These are phyloP conservation scores for Mariannaea sp. DNA, from an alignment of 2,329 filamentous ascomycete genomes.

Conservation along the genomic window DNA sequence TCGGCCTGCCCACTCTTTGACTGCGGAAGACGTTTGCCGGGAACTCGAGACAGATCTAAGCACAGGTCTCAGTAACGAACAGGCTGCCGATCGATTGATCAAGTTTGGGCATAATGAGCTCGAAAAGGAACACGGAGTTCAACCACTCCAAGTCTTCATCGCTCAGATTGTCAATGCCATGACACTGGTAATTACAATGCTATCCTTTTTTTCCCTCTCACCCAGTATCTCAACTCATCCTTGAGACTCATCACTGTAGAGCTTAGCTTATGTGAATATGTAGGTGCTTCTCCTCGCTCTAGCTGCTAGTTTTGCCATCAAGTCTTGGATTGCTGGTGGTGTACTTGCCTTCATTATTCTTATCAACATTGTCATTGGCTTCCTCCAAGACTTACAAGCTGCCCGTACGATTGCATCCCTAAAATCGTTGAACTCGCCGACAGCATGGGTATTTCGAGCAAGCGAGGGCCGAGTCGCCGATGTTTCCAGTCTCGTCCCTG, in stretches of 20 bases:
- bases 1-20: slow-evolving; percentile 65
- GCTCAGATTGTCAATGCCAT: slow-evolving; percentile 71
- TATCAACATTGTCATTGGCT: slow-evolving; percentile 62
- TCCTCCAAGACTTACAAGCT: slow-evolving; percentile 52
- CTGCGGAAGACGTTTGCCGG: slow-evolving; percentile 54
- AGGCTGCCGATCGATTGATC: slow-evolving; percentile 59
- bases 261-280: not conserved
- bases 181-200: slow-evolving; percentile 58
- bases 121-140: slow-evolving; percentile 63
- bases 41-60: slow-evolving; percentile 61
- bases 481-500: slow-evolving; percentile 56
- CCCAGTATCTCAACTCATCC: not conserved
- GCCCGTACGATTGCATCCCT: slow-evolving; percentile 57
- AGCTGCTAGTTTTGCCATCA: slow-evolving; percentile 61
- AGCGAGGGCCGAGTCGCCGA: slow-evolving; percentile 46
- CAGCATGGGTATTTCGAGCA: slow-evolving; percentile 49
- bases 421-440: slow-evolving; percentile 49
- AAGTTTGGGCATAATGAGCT: slow-evolving; percentile 67
- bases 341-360: slow-evolving; percentile 62
- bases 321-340: slow-evolving; percentile 64
- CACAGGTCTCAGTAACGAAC: slow-evolving; percentile 59
- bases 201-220: not conserved
- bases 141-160: slow-evolving; percentile 65
- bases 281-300: slow-evolving; percentile 61
- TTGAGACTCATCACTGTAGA: no score